Base-by-base conservation (phyloP, 1,284 basidiomycete species). In the Marasmius oreades region DNA sequence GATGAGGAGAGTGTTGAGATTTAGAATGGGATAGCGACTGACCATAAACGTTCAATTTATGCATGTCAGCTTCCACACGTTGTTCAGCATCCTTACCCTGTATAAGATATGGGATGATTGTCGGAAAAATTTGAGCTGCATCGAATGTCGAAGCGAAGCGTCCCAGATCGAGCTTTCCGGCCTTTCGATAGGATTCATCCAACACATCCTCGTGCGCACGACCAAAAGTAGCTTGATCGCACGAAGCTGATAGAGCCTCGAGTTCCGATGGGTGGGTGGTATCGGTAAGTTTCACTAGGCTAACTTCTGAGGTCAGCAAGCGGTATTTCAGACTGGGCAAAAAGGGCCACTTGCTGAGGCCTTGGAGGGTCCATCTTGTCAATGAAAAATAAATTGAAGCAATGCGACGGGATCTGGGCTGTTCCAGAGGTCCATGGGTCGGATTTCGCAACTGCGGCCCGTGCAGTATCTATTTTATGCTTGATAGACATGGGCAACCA, bases 101-200 rank as follows among this genome's bases (percentile, higher is more conserved):
- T 3, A 55, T 36, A 1, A 51, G 16, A 16, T 42, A 23, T 12
- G 23, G 31, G n/a, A 50, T 46, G 23, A 43, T 51, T 33, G 23
- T 33, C 14, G 44, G 44, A 10, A 47, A 44, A 37, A 55, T 55
- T 2, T 12, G 22, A 26, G 54, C 42, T 6, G 36, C 31, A 51
- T 70, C 62, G 31, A 77, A 62, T 1, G 62, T 66, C 0, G 67
- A 61, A 5, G 67, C 22, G 53, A 71, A 73, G 5, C 61, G 55
- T 2, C 37, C 2, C 1, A 52, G 37, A 46, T 72, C 70, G 57
- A 75, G 58, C 55, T 72, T 74, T 20, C 69, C 61, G 0, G 70
- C 72, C 58, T 69, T 70, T 22, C 71, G 59, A 42, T 74, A 74
- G 1, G 64, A 56, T 47, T 70, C 70, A 39, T 73, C 69, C 5